Conservation (phyloP, 768 basidiomycete species). For the Phanerodontia chrysosporium region DNA sequence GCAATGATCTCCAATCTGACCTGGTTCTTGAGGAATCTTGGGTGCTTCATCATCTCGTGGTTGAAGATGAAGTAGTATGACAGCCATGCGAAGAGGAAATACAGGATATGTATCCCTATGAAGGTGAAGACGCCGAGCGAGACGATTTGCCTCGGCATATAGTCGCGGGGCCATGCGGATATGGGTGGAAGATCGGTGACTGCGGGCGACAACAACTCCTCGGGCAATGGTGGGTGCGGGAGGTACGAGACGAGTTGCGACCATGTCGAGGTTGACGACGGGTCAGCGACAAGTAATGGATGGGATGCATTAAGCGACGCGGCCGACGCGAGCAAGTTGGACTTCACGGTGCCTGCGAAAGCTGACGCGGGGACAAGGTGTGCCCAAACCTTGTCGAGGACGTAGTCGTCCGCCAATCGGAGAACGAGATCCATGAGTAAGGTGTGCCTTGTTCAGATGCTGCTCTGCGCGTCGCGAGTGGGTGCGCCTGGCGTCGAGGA, state of each 20-base stretch:
- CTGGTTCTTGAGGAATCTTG: slow-evolving; percentile 89
- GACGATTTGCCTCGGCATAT: slow-evolving; percentile 70
- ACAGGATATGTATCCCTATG: slow-evolving; percentile 78
- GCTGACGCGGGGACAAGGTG: slow-evolving; percentile 55
- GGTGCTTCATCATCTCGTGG: slow-evolving; percentile 92
- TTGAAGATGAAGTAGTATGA: slow-evolving; percentile 90
- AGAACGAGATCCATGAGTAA: slow-evolving; percentile 81
- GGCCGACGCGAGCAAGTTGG: slow-evolving; percentile 16
- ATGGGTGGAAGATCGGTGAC: slow-evolving; percentile 24
- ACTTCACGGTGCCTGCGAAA: slow-evolving; percentile 18
- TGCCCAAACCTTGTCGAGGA: slow-evolving; percentile 81
- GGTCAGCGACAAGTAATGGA: slow-evolving; percentile 20
- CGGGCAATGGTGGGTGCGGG: slow-evolving; percentile 50
- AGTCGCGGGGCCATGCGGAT: slow-evolving; percentile 84
- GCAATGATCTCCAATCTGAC: slow-evolving; percentile 71
- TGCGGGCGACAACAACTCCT: slow-evolving; percentile 26
- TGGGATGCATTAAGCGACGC: slow-evolving; percentile 17
- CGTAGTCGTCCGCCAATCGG: slow-evolving; percentile 56
- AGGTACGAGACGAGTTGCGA: slow-evolving; percentile 49
- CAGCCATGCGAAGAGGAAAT: slow-evolving; percentile 82
- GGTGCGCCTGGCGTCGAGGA: slow-evolving; percentile 2
- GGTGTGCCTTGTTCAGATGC: neutral
- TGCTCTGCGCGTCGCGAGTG: neutral
- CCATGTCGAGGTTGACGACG: slow-evolving; percentile 39
- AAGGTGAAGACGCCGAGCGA: slow-evolving; percentile 72